Evolutionary conservation across 1,284 basidiomycete species (phyloP), one percentile per base, ranked within the genome.

Genomic region (Rhodotorula sp.): DNA sequence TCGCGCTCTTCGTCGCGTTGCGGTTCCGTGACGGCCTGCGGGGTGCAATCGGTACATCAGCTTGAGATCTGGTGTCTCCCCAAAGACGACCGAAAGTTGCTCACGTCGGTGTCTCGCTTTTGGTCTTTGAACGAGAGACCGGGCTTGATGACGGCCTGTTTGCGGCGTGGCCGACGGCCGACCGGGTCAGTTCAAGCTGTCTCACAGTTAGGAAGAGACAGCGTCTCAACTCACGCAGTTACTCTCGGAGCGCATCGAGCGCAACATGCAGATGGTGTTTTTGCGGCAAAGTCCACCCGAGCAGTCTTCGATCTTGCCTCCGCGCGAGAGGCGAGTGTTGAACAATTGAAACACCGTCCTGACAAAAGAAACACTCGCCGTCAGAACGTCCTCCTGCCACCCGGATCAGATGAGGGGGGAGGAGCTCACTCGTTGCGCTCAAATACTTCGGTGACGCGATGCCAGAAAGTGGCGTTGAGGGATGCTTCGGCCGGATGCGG

Each of bases 401-500:
- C 48, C 5, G 48, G 48, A 1, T 14, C 3, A 23, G 12, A 14
- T 31, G 34, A 20, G 39, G 15, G 20, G 49, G 5, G 2, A 0
- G 86, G 86, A 1, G 85, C 84, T 3, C 81, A 81, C 63, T 85
- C 83, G 73, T 87, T 85, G 21, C 78, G 71, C 64, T 81, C 83
- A 69, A 87, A 86, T 0, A 83, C 85, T 70, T 87, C 86, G 0
- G 87, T 88, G 6, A 88, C 82, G 67, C 82, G 80, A 76, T 88
- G 87, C 87, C 87, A 89, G 81, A 88, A 88, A 16, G 84, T 79
- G 3, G 86, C 84, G 66, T 81, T 80, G 23, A 85, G 80, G 6
- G 81, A 73, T 3, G 78, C 77, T 23, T 58, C 39, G 5, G 21
- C 52, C 3, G 58, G 70, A 26, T 72, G 64, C 3, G 62, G 62